Evolutionary conservation across 192 early-diverging fungal species (phyloP), one percentile per base, ranked within the genome.

Genomic region (Allomyces macrogynus): DNA sequence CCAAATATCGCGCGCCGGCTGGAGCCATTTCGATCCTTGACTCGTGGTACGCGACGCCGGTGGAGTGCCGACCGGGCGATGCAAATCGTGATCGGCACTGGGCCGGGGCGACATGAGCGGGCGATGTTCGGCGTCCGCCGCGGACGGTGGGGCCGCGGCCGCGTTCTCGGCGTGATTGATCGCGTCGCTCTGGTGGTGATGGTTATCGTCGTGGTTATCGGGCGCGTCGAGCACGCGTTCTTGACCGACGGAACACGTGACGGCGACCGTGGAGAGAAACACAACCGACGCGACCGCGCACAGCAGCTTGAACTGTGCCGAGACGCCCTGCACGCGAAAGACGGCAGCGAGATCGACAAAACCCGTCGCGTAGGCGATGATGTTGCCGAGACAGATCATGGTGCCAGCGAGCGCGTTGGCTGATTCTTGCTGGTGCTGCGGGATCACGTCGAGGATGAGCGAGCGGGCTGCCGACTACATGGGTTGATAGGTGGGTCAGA

Each of bases 331-430:
- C 25, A 78, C 77, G 11, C 86, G 84, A 44, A 91, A 75, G 27
- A 81, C 69, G 20, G 67, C 72, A 18, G 76, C 78, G 20, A 94
- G 80, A 75, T 95, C 86, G 44, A 95, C 32, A 62, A 81, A 87
- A 4, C 93, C 93, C 64, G 87, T 79, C 72, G 91, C 84, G 69
- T 90, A 97, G 7, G 93, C 95, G 1, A 81, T 67, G 0, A 91
- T 81, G 71, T 86, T 92, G 26, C 91, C 91, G 4, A 87, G 60
- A 23, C 88, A 87, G 22, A 86, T 78, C 87, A 95, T 90, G 23
- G 89, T 81, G 12, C 84, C 85, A 1, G 89, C 90, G 87, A 88
- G 93, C 0, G 88, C 87, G 61, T 86, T 92, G 42, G 85, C 86
- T 1, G 76, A 66, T 25, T 89, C 86, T 69, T 97, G 94, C 69